These are phyloP conservation scores for Talaromyces verruculosus DNA, from an alignment of 2,329 filamentous ascomycete species.

Conservation along the genomic window DNA sequence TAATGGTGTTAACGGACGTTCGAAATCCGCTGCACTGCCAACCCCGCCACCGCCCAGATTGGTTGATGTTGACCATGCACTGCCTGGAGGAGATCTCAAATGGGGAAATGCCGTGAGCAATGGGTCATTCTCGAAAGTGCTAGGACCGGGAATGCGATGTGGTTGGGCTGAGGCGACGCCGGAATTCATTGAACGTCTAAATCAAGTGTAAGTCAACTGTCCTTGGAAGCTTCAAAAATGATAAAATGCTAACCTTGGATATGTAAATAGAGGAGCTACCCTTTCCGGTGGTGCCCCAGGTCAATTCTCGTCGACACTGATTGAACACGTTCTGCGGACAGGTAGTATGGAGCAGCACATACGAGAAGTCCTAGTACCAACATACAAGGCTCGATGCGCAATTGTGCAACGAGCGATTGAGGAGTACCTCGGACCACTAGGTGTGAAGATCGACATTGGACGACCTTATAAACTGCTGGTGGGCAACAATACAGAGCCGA, in stretches of 20 bases:
- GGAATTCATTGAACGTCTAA: neutral
- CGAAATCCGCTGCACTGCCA: neutral
- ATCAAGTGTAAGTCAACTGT: slow-evolving; percentile 1
- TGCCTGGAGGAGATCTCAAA: neutral
- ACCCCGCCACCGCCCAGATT: neutral
- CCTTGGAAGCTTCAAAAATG: no score
- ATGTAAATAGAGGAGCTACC: neutral
- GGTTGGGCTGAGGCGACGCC: slow-evolving; percentile 10
- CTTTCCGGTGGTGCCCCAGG: slow-evolving; percentile 7
- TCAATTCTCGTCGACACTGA: slow-evolving; percentile 8
- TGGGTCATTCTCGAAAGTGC: slow-evolving; percentile 1
- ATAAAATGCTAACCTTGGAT: neutral
- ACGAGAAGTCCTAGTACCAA: slow-evolving; percentile 2
- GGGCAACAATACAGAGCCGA: neutral
- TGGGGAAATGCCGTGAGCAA: slow-evolving; percentile 5
- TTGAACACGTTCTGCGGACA: neutral
- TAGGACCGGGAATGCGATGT: slow-evolving; percentile 4
- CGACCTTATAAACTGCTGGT: neutral
- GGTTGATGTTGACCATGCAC: neutral
- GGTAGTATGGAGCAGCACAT: slow-evolving; percentile 1
- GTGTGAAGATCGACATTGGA: neutral
- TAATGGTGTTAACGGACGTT: neutral
- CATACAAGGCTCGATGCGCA: neutral
- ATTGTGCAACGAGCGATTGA: neutral
- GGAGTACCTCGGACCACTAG: neutral